These are phyloP conservation scores for Fusarium liriodendri DNA, from an alignment of 2,329 filamentous ascomycete species.

Conservation along the genomic window DNA sequence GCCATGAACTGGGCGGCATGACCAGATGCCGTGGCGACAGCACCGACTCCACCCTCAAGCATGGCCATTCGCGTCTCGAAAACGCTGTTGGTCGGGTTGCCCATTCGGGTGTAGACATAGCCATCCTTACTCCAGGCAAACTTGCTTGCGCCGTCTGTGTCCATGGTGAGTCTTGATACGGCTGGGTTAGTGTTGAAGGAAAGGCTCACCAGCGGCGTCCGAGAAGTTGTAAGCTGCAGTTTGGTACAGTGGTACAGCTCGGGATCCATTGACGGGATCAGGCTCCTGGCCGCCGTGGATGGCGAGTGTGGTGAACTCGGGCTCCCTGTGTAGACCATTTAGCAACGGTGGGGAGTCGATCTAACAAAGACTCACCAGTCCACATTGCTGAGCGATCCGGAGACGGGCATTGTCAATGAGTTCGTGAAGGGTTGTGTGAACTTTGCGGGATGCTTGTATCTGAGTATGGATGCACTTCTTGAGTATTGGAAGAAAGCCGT, in stretches of 20 bases:
- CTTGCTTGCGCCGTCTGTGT: neutral
- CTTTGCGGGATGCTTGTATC: neutral
- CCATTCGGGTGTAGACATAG: neutral
- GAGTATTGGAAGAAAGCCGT: neutral
- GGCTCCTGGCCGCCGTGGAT: neutral
- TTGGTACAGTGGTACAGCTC: neutral
- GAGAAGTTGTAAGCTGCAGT: neutral
- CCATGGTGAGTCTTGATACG: neutral
- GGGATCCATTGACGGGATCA: neutral
- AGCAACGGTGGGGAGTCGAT: neutral
- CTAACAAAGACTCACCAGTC: neutral
- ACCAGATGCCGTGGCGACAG: neutral
- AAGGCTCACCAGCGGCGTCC: neutral
- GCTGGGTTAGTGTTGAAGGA: neutral
- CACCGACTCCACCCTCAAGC: neutral
- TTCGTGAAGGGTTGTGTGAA: neutral
- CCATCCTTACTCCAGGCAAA: neutral
- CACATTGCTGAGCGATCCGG: neutral
- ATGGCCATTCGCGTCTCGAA: slow-evolving; percentile 12
- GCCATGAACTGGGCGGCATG: slow-evolving; percentile 3
- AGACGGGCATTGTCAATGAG: neutral
- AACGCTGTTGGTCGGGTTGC: slow-evolving; percentile 4
- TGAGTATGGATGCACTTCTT: neutral
- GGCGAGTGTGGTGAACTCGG: neutral
- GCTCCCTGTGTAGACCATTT: neutral